Evolutionary conservation across 2,329 filamentous ascomycete species (phyloP).

Genomic region (Scolecobasidium constrictum): DNA sequence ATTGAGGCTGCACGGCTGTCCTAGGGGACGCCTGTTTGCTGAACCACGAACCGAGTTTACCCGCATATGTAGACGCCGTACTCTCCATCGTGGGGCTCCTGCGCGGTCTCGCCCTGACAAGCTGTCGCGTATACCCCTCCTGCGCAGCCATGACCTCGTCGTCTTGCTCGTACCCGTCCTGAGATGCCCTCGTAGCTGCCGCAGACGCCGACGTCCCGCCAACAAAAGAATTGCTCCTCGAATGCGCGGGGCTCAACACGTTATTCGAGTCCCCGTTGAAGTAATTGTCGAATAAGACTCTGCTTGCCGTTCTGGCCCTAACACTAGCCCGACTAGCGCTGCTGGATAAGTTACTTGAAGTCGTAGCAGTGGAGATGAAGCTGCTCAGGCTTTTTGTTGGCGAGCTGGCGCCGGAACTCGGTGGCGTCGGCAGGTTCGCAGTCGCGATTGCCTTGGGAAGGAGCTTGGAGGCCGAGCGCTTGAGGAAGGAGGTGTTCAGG

Average conservation of each 20-base stretch:
- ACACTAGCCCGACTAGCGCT: constrained; percentile 1
- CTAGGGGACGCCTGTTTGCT: neutral
- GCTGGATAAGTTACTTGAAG: neutral
- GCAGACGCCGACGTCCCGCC: neutral
- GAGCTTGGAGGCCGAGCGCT: neutral
- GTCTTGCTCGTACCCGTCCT: constrained; percentile 5
- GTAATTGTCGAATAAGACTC: constrained; percentile 3
- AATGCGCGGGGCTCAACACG: neutral
- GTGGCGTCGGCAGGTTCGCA: neutral
- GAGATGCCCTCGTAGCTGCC: neutral
- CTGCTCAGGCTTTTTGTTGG: constrained; percentile 8
- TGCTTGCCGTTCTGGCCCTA: constrained; percentile 1
- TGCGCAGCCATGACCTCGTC: neutral
- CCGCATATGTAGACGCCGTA: neutral
- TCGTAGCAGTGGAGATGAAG: constrained; percentile 6
- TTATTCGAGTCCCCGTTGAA: constrained; percentile 7
- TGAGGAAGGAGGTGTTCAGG: neutral
- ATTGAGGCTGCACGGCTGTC: neutral
- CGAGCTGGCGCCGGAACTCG: constrained; percentile 5
- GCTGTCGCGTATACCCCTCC: neutral
- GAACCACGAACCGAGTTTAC: constrained; percentile 5
- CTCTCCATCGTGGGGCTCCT: neutral
- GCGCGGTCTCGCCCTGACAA: neutral
- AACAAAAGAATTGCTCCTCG: neutral
- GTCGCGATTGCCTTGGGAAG: neutral